Evolutionary conservation across 768 basidiomycete genomes (phyloP).

Genomic region (Mycena filopes): DNA sequence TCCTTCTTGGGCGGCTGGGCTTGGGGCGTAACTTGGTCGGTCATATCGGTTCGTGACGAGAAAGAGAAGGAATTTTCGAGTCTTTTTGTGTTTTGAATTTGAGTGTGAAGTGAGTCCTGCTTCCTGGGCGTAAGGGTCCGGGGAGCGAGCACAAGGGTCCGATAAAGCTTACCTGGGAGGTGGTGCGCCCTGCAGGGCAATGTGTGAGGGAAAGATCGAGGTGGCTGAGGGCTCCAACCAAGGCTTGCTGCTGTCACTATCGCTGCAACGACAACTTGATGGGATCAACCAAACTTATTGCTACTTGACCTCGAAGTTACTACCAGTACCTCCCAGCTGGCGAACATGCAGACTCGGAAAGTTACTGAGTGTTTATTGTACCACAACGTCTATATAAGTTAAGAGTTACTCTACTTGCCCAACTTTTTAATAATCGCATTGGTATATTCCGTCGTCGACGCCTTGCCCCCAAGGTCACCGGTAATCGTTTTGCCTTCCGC

Average conservation of each 20-base stretch:
- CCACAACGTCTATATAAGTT: constrained; percentile 29
- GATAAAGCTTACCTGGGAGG: constrained; percentile 53
- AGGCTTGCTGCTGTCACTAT: no score
- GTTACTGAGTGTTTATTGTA: constrained; percentile 22
- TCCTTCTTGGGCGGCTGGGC: constrained; percentile 72
- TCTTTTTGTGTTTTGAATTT: constrained; percentile 57
- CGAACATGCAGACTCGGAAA: no score
- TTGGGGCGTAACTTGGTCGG: constrained; percentile 78
- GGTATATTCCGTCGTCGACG: constrained; percentile 91
- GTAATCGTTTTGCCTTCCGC: constrained; percentile 97
- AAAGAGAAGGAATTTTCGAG: constrained; percentile 58
- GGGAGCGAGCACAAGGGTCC: not conserved
- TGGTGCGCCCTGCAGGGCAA: constrained; percentile 92
- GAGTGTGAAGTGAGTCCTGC: constrained; percentile 46
- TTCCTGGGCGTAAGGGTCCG: not conserved
- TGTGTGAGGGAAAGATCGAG: constrained; percentile 64
- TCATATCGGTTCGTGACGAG: constrained; percentile 88
- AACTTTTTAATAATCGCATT: constrained; percentile 86
- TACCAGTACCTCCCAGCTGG: no score
- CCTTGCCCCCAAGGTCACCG: constrained; percentile 94
- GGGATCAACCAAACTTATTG: no score
- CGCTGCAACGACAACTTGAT: no score
- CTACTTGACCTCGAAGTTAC: no score
- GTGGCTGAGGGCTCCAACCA: constrained; percentile 9
- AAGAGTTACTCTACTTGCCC: constrained; percentile 32